These are phyloP conservation scores for Metarhizium robertsii DNA, from an alignment of 2,329 filamentous ascomycete genomes.

Conservation along the genomic window DNA sequence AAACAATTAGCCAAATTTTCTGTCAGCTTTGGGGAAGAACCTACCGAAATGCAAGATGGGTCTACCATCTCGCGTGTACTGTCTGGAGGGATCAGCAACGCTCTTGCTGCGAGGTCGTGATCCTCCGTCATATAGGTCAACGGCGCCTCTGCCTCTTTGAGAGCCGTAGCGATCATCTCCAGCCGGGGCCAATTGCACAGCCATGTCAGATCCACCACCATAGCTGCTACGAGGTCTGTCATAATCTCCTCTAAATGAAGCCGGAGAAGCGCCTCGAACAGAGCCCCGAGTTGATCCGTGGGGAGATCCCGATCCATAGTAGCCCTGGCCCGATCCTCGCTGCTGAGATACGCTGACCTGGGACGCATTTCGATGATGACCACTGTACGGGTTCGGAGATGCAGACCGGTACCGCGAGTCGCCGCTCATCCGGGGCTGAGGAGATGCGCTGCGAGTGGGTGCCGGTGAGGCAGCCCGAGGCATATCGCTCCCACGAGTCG, in stretches of 20 bases:
- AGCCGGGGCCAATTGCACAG: slow-evolving; percentile 55
- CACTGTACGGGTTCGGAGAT: slow-evolving; percentile 56
- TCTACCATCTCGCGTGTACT: slow-evolving; percentile 77
- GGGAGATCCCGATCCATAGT: slow-evolving; percentile 43
- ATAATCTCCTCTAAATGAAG: slow-evolving; percentile 34
- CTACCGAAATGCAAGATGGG: slow-evolving; percentile 90
- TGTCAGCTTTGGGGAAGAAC: slow-evolving; percentile 28
- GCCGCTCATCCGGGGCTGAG: slow-evolving; percentile 46
- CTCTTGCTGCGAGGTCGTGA: slow-evolving; percentile 66
- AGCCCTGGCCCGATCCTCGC: slow-evolving; percentile 39
- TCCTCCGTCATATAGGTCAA: slow-evolving; percentile 47
- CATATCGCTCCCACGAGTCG: slow-evolving; percentile 49
- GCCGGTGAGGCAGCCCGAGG: slow-evolving; percentile 58
- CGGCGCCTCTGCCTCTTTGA: slow-evolving; percentile 40
- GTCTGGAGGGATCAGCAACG: slow-evolving; percentile 69
- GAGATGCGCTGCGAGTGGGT: slow-evolving; percentile 54
- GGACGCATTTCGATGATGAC: slow-evolving; percentile 26
- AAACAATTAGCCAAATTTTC: neutral
- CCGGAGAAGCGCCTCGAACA: slow-evolving; percentile 37
- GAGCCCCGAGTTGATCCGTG: slow-evolving; percentile 34
- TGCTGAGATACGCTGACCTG: slow-evolving; percentile 31
- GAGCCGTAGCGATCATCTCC: slow-evolving; percentile 51
- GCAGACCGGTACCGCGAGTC: slow-evolving; percentile 39
- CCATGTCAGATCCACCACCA: slow-evolving; percentile 45
- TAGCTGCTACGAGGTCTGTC: slow-evolving; percentile 43